These are phyloP conservation scores for Thermothielavioides terrestris DNA, from an alignment of 495 filamentous ascomycete species.

Conservation along the genomic window DNA sequence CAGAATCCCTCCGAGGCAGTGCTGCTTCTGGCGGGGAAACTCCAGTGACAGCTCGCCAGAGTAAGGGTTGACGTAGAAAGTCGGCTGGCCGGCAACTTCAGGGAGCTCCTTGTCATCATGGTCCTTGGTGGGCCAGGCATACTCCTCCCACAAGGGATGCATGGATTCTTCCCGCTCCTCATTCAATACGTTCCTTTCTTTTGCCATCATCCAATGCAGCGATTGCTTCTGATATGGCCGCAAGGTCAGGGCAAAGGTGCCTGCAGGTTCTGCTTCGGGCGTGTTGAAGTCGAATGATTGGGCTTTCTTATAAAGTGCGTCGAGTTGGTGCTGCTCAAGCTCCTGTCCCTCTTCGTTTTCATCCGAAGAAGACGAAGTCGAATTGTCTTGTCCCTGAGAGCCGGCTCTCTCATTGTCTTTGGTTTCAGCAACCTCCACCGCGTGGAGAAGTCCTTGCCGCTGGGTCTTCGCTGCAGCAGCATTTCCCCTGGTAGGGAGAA, in stretches of 20 bases:
- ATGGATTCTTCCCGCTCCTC: constrained; percentile 62
- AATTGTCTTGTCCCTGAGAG: constrained; percentile 32
- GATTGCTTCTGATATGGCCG: constrained; percentile 95
- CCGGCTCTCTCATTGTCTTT: constrained; percentile 49
- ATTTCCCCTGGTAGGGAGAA: constrained; percentile 64
- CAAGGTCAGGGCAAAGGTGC: constrained; percentile 71
- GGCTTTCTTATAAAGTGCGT: constrained; percentile 89
- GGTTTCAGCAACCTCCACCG: constrained; percentile 76
- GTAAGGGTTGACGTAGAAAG: constrained; percentile 94
- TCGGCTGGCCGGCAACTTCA: constrained; percentile 49
- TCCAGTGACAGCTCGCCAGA: constrained; percentile 89
- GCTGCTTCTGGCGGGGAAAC: constrained; percentile 88
- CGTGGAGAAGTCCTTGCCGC: constrained; percentile 71
- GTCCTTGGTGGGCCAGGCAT: constrained; percentile 80
- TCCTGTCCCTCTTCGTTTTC: constrained; percentile 79
- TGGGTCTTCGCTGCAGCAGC: constrained; percentile 71
- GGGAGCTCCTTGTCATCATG: constrained; percentile 71
- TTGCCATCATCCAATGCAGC: constrained; percentile 88
- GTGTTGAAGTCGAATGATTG: constrained; percentile 95
- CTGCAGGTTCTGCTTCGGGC: constrained; percentile 70
- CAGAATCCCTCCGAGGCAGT: constrained; percentile 86
- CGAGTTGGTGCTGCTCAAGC: constrained; percentile 90
- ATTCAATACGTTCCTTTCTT: constrained; percentile 71
- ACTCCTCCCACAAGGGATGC: constrained; percentile 98
- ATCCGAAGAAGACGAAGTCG: constrained; percentile 42